A percentile compares a stretch with the other conserved stretches of the same genome.
phyloP scores from a whole-genome alignment of 2,329 filamentous ascomycete species.

The Sarocladium kiliense region DNA sequence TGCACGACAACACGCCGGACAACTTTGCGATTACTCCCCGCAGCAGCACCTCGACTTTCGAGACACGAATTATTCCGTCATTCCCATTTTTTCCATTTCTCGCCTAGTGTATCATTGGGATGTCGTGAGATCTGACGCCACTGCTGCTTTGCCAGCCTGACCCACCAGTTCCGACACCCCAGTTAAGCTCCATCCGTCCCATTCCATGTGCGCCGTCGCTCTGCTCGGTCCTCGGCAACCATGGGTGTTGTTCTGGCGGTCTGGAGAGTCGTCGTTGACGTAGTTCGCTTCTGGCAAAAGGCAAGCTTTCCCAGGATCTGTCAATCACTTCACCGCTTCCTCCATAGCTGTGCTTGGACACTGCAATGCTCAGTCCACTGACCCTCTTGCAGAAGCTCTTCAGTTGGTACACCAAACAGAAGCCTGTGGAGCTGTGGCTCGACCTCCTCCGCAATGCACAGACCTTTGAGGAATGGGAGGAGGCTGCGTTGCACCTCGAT shows the following conservation, averaged over 20 bases:
- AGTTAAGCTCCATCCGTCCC: neutral
- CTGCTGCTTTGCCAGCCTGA: constrained; percentile 1
- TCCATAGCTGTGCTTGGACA: too few relatives aligned
- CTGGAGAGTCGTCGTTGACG: constrained; percentile 56
- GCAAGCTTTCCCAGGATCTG: constrained; percentile 31
- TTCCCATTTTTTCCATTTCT: neutral
- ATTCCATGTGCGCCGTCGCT: constrained; percentile 1
- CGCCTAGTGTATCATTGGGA: neutral
- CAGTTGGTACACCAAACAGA: constrained; percentile 62
- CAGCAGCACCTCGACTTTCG: neutral
- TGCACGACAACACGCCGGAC: neutral
- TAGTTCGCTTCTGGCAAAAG: constrained; percentile 57
- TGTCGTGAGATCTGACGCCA: neutral
- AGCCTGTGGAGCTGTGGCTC: constrained; percentile 59
- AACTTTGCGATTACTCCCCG: neutral
- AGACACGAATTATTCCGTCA: too few relatives aligned
- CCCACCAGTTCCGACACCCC: neutral
- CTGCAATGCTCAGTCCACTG: constrained; percentile 15
- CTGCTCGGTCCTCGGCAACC: constrained; percentile 11
- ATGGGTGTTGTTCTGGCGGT: constrained; percentile 43
- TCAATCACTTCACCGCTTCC: constrained; percentile 2
- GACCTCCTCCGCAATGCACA: constrained; percentile 61
- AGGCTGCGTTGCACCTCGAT: constrained; percentile 78
- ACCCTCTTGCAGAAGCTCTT: constrained; percentile 54
- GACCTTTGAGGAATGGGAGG: constrained; percentile 81